Conservation (phyloP, 2,329 filamentous ascomycete genomes). For the Falciphora oryzae region DNA sequence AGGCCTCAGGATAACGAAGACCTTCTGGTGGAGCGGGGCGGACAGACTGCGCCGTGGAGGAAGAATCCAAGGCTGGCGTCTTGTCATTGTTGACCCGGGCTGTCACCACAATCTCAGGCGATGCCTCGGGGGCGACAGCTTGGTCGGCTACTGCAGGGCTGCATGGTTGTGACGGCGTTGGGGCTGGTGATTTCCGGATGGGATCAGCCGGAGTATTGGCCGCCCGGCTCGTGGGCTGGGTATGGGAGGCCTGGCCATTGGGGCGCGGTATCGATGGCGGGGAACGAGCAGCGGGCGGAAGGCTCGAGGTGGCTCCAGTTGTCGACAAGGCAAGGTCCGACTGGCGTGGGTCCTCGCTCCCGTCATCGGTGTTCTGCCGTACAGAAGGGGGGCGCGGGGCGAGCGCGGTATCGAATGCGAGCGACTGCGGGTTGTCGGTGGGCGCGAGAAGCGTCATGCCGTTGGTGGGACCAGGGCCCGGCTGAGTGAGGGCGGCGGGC, state of each 20-base stretch:
- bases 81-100: neutral
- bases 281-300: neutral
- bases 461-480: neutral
- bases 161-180: neutral
- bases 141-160: neutral
- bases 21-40: neutral
- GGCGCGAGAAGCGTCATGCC: neutral
- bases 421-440: neutral
- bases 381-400: no score
- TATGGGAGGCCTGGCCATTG: neutral
- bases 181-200: neutral
- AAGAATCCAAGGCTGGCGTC: neutral
- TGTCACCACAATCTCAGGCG: neutral
- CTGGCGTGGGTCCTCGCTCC: no score
- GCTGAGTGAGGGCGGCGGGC: neutral
- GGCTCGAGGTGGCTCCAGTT: neutral
- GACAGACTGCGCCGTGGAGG: neutral
- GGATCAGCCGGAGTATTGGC: neutral
- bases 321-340: neutral
- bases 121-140: neutral
- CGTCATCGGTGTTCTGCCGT: neutral
- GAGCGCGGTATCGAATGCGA: neutral
- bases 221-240: no score
- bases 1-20: conserved; percentile 29
- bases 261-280: neutral